A percentile compares a stretch with the other conserved stretches of the same genome.
Evolutionary conservation across 129 eudicot genomes (phyloP).

Genomic region (Sambucus nigra): DNA sequence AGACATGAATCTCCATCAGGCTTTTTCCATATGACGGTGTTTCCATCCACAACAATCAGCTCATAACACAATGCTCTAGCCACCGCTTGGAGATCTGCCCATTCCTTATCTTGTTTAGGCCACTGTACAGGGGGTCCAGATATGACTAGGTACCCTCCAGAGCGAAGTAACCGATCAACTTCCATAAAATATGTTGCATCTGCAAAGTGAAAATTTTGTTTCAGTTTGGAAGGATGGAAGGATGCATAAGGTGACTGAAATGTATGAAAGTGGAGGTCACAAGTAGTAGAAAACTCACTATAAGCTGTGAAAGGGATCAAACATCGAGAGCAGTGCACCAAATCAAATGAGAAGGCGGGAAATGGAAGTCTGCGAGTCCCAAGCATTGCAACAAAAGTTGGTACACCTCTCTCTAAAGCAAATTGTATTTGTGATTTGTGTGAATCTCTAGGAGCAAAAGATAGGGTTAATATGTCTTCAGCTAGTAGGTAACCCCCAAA

Average conservation of each 20-base stretch:
- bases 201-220: slow-evolving; percentile 23
- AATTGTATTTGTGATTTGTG: slow-evolving; percentile 95
- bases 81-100: slow-evolving; percentile 96
- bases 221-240: slow-evolving; percentile 10
- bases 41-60: slow-evolving; percentile 88
- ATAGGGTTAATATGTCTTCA: slow-evolving; percentile 70
- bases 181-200: slow-evolving; percentile 95
- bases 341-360: slow-evolving; percentile 79
- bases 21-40: slow-evolving; percentile 93
- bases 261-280: neutral
- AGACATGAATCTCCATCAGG: slow-evolving; percentile 78
- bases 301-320: slow-evolving; percentile 93
- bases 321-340: slow-evolving; percentile 96
- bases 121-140: slow-evolving; percentile 99
- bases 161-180: slow-evolving; percentile 89
- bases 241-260: neutral
- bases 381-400: slow-evolving; percentile 94
- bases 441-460: slow-evolving; percentile 99
- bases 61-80: slow-evolving; percentile 92
- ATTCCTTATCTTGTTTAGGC: slow-evolving; percentile 93
- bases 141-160: slow-evolving; percentile 86
- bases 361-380: slow-evolving; percentile 95
- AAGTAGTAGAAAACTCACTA: slow-evolving; percentile 41
- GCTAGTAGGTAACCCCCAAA: slow-evolving; percentile 85
- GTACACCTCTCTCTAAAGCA: slow-evolving; percentile 94